Evolutionary conservation across 2,329 filamentous ascomycete genomes (phyloP), one percentile per base, ranked within the genome.

Genomic region (Aspergillus glaucus): DNA sequence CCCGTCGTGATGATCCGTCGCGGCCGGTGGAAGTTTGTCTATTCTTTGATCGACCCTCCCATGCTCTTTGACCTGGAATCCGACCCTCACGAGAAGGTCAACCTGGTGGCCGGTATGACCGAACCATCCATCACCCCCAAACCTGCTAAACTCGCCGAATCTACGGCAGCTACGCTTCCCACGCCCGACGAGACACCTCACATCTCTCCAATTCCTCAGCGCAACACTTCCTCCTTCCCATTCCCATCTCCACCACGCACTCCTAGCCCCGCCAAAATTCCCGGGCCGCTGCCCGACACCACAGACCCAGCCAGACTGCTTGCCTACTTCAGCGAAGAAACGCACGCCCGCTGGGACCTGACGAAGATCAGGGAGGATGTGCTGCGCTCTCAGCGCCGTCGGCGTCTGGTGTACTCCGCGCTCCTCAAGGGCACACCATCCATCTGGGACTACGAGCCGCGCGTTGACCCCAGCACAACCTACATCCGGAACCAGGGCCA

Each of bases 1-100:
- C 91, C 91, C 1, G 80, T 94, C 49, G 88, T 95, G 78, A 96
- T 96, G 91, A 96, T 96, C 63, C 84, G 87, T 50, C 85, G 89
- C 47, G 88, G 88, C 7, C 78, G 80, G 43, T 96, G 88, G 88
- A 96, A 96, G 75, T 95, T 90, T 68, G 83, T 93, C 55, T 89
- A 81, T 54, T 95, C 89, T 61, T 84, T 90, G 6, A 85, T 84
- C 19, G 91, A 96, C 63, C 84, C 86, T 28, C 84, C 87, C 26
- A 88, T 93, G 72, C 79, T 96, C 10, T 96, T 83, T 76, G 87
- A 96, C 69, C 76, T 96, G 6, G 75, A 77, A 41, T 69, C 75
- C 17, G 91, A 96, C 62, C 88, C 89, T 0, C 71, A 82, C 30
- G 89, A 95, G 72, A 69, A 88, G n/a, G 73, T 78, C 55, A 92